Conservation (phyloP, 306 rosid species). For the Bauhinia variegata region DNA sequence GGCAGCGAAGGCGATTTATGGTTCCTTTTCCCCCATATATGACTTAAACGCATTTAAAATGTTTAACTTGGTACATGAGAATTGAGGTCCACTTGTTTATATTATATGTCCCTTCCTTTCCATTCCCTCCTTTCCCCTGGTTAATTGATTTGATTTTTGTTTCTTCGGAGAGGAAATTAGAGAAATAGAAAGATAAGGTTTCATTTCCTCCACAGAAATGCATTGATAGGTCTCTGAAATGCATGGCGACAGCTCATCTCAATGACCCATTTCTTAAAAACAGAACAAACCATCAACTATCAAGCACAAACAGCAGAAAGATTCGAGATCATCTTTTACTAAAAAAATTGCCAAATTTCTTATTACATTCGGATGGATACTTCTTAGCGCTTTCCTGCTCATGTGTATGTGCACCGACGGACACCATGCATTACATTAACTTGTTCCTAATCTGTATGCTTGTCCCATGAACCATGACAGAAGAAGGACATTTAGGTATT, state of each 20-base stretch:
- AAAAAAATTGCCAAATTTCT: slow-evolving; percentile 1
- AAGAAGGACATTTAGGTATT: not conserved
- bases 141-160: slow-evolving; percentile 11
- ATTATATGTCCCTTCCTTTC: not conserved
- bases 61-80: not conserved
- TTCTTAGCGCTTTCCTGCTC: slow-evolving; percentile 6
- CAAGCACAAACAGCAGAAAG: slow-evolving; percentile 19
- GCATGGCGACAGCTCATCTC: slow-evolving; percentile 31
- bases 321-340: slow-evolving; percentile 21
- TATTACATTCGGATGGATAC: not conserved
- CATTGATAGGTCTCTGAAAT: slow-evolving; percentile 19
- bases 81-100: slow-evolving; percentile 20
- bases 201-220: slow-evolving; percentile 29
- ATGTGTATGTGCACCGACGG: slow-evolving; percentile 16
- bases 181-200: slow-evolving; percentile 27
- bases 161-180: slow-evolving; percentile 4
- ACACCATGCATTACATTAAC: no score
- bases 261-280: slow-evolving; percentile 11
- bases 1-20: no score
- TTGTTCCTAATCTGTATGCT: no score
- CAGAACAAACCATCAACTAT: slow-evolving; percentile 35
- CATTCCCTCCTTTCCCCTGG: not conserved
- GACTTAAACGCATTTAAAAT: not conserved
- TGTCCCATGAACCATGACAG: not conserved
- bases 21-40: no score